These are phyloP conservation scores for Penicillium sclerotigenum DNA, from an alignment of 2,329 filamentous ascomycete genomes.

Conservation along the genomic window DNA sequence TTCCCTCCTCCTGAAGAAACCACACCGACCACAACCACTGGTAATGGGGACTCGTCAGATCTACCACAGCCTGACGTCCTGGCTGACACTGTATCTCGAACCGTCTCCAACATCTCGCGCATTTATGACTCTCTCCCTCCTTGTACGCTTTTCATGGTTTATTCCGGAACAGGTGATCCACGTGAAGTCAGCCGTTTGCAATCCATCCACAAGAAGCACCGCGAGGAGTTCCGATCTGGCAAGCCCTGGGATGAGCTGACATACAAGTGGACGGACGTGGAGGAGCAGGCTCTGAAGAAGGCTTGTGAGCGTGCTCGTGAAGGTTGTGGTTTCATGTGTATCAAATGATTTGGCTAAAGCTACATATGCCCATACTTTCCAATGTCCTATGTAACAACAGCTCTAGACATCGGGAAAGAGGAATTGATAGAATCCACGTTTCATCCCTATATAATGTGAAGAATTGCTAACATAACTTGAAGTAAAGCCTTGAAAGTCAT, in stretches of 20 bases:
- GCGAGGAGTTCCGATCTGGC: constrained; percentile 56
- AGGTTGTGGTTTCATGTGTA: constrained; percentile 58
- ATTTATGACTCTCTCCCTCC: constrained; percentile 57
- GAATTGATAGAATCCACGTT: background rate
- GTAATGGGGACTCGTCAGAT: constrained; percentile 1
- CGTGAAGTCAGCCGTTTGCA: constrained; percentile 56
- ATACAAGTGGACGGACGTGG: constrained; percentile 63
- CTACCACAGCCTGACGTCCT: constrained; percentile 33
- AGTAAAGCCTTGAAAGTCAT: background rate
- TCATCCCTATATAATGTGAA: background rate
- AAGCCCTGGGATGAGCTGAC: constrained; percentile 61
- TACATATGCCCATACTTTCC: background rate
- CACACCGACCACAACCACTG: constrained; percentile 14
- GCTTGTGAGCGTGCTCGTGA: constrained; percentile 57
- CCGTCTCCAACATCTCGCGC: constrained; percentile 49
- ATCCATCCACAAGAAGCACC: constrained; percentile 54
- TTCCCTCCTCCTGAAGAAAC: constrained; percentile 27
- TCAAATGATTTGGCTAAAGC: constrained; percentile 46
- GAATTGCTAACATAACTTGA: background rate
- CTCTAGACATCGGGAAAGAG: background rate
- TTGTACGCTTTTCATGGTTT: constrained; percentile 61
- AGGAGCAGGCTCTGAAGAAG: constrained; percentile 57
- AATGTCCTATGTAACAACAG: background rate
- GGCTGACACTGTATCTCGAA: constrained; percentile 47
- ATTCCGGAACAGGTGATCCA: constrained; percentile 63